Evolutionary conservation across 1,284 basidiomycete genomes (phyloP).

Genomic region (Apiotrichum veenhuisii): DNA sequence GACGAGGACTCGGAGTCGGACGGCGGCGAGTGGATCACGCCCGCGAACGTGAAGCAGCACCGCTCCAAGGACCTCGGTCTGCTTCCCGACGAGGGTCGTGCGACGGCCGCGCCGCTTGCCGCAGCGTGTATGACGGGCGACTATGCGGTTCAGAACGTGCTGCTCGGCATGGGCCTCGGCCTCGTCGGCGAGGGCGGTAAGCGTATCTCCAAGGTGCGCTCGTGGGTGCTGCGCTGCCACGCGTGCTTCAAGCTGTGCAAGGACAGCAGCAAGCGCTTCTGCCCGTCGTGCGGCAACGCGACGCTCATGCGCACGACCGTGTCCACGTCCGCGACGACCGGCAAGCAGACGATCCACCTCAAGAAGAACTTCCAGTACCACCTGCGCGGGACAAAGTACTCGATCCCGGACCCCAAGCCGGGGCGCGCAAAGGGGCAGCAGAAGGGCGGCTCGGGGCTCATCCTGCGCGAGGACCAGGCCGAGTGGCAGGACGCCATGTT

Average conservation of each 20-base stretch:
- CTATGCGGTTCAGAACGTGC: constrained; percentile 98
- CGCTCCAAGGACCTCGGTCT: constrained; percentile 83
- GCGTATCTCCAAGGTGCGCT: constrained; percentile 85
- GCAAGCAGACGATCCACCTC: constrained; percentile 67
- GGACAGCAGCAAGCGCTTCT: constrained; percentile 92
- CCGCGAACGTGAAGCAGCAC: constrained; percentile 77
- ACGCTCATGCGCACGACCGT: constrained; percentile 89
- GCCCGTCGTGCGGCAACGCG: constrained; percentile 92
- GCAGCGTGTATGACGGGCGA: constrained; percentile 96
- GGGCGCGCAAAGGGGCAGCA: constrained; percentile 82
- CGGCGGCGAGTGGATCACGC: constrained; percentile 96
- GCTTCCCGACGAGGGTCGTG: constrained; percentile 54
- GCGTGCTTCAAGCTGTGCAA: constrained; percentile 99
- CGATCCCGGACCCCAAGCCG: constrained; percentile 85
- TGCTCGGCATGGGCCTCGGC: constrained; percentile 90
- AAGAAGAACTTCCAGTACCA: constrained; percentile 94
- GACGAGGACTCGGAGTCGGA: constrained; percentile 63
- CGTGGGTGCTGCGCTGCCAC: constrained; percentile 94
- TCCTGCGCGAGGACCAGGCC: constrained; percentile 83
- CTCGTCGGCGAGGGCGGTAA: constrained; percentile 90
- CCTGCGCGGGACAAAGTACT: constrained; percentile 85
- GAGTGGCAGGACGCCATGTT: constrained; percentile 80
- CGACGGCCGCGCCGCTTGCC: constrained; percentile 26
- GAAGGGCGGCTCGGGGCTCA: constrained; percentile 62
- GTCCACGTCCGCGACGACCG: constrained; percentile 65